These are phyloP conservation scores for Macadamia tetraphylla DNA, from an alignment of 164 flowering plant species.

Conservation along the genomic window DNA sequence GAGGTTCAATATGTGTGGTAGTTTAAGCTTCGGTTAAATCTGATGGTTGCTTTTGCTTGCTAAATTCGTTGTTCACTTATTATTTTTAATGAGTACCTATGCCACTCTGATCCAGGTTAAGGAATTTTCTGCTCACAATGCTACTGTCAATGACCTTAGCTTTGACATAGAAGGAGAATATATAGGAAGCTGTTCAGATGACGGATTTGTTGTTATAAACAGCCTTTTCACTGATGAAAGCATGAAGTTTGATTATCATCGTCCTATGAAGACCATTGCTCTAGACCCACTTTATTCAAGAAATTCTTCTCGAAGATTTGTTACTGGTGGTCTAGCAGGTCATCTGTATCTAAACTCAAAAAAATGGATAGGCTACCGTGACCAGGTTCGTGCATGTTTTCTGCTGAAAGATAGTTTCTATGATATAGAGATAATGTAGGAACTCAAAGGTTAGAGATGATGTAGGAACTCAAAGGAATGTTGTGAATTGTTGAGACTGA, in stretches of 20 bases:
- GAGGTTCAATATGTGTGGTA: background rate
- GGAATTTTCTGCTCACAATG: slow-evolving; percentile 75
- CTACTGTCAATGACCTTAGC: slow-evolving; percentile 89
- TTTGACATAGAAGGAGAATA: slow-evolving; percentile 93
- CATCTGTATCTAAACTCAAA: slow-evolving; percentile 69
- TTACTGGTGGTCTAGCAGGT: slow-evolving; percentile 97
- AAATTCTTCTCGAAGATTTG: slow-evolving; percentile 80
- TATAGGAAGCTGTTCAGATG: slow-evolving; percentile 98
- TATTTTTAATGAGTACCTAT: background rate
- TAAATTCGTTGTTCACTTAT: background rate
- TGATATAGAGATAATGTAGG: background rate
- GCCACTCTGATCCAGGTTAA: slow-evolving; percentile 53
- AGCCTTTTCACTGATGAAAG: slow-evolving; percentile 87
- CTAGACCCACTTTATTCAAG: slow-evolving; percentile 87
- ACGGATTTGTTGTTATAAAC: slow-evolving; percentile 86
- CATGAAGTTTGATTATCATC: slow-evolving; percentile 86
- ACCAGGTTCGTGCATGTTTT: slow-evolving; percentile 59
- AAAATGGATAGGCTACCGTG: slow-evolving; percentile 88
- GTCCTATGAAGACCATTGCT: slow-evolving; percentile 95
- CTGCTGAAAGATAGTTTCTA: slow-evolving; percentile 5
- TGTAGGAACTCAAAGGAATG: background rate
- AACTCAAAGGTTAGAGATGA: background rate
- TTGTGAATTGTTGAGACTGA: background rate
- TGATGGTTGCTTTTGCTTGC: background rate
- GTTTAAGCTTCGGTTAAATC: background rate